Evolutionary conservation across 83 land plant species (phyloP).

Genomic region (Picea abies): DNA sequence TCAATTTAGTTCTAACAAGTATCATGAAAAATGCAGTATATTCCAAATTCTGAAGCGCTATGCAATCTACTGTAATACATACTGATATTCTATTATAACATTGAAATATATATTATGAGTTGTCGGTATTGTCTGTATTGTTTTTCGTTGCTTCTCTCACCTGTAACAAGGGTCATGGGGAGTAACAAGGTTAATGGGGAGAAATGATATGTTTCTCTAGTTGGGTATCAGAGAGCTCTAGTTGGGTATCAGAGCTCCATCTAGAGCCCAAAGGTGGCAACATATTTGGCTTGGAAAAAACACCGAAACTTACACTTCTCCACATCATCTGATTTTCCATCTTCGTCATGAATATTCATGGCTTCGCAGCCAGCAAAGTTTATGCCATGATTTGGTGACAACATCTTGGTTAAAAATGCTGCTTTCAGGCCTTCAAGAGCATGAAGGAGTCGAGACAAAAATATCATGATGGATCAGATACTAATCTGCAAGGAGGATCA

Average conservation of each 20-base stretch:
- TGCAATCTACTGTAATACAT: not conserved
- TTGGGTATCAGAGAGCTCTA: no score
- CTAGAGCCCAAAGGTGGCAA: conserved; percentile 32
- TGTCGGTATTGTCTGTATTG: not conserved
- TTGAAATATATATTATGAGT: not conserved
- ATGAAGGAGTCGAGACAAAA: no score
- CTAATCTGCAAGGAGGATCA: no score
- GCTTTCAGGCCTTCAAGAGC: no score
- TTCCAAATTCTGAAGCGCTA: not conserved
- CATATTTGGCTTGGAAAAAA: conserved; percentile 8
- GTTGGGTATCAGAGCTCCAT: not conserved
- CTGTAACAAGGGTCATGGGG: conserved; percentile 25
- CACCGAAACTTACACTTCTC: not conserved
- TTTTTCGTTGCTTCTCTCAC: conserved; percentile 7
- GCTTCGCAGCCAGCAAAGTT: no score
- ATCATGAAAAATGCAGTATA: not conserved
- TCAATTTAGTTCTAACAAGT: not conserved
- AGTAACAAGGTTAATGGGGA: no score
- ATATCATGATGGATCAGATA: no score
- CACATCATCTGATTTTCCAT: no score
- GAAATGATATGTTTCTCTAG: conserved; percentile 25
- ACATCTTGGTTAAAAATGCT: no score
- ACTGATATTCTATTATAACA: not conserved
- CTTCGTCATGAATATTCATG: no score
- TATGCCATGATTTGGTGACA: no score